These are phyloP conservation scores for Rhodotorula sphaerocarpa DNA, from an alignment of 768 basidiomycete genomes.

Conservation along the genomic window DNA sequence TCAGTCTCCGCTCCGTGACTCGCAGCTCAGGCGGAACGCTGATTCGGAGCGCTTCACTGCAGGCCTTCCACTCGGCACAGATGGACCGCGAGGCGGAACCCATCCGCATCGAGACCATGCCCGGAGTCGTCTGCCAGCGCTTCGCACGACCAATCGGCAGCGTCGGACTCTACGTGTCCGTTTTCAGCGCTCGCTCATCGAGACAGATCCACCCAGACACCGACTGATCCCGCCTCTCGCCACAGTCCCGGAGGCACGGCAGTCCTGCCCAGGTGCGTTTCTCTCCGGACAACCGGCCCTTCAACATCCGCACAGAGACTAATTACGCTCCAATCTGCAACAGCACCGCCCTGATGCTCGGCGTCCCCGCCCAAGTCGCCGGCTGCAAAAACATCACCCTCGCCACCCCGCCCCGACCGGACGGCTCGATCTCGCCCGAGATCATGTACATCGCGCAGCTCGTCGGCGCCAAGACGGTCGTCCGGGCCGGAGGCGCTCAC, in stretches of 20 bases:
- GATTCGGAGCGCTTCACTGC: constrained; percentile 4
- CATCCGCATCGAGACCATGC: constrained; percentile 89
- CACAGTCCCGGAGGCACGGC: constrained; percentile 80
- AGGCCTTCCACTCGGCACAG: constrained; percentile 82
- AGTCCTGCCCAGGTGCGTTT: constrained; percentile 64
- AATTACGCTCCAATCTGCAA: too few species aligned
- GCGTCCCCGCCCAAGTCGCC: constrained; percentile 93
- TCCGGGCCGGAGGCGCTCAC: constrained; percentile 94
- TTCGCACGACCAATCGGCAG: constrained; percentile 91
- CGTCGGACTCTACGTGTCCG: constrained; percentile 78
- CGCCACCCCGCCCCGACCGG: constrained; percentile 87
- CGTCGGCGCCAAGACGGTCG: constrained; percentile 78
- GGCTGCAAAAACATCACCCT: constrained; percentile 85
- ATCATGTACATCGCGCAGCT: constrained; percentile 92
- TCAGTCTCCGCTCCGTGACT: constrained; percentile 16
- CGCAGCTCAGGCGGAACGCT: too few species aligned
- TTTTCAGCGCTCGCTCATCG: background rate
- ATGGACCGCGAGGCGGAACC: constrained; percentile 52
- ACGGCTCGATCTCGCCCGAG: constrained; percentile 90
- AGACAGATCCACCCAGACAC: too few species aligned
- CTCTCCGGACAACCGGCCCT: too few species aligned
- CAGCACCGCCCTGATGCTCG: constrained; percentile 86
- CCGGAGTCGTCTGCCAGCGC: constrained; percentile 89
- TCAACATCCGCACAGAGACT: too few species aligned
- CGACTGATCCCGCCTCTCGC: background rate